Conservation (phyloP, 306 rosid genomes). For the Morella rubra region DNA sequence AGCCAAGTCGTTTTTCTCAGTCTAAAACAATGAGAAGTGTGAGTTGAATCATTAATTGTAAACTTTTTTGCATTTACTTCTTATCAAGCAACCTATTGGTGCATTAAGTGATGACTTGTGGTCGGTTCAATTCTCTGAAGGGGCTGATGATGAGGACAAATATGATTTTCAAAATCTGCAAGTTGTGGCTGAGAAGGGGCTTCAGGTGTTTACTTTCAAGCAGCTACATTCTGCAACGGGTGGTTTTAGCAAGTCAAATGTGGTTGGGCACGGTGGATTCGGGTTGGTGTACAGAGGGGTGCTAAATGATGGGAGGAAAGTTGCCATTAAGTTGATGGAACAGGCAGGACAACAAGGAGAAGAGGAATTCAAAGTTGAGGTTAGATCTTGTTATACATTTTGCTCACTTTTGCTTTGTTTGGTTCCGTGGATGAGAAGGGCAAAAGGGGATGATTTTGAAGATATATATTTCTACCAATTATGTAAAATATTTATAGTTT, state of each 20-base stretch:
- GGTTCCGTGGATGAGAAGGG: constrained; percentile 8
- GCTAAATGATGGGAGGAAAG: constrained; percentile 77
- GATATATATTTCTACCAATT: neutral
- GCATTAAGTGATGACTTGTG: constrained; percentile 29
- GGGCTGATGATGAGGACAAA: constrained; percentile 40
- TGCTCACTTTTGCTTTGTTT: constrained; percentile 13
- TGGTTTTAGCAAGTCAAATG: constrained; percentile 87
- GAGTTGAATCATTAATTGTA: constrained; percentile 10
- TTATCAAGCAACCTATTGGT: constrained; percentile 25
- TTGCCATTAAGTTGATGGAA: constrained; percentile 86
- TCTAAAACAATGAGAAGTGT: neutral
- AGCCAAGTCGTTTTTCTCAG: neutral
- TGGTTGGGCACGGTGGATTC: constrained; percentile 86
- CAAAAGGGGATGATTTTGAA: neutral
- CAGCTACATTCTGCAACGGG: constrained; percentile 89
- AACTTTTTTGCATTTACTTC: neutral
- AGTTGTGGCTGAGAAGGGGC: constrained; percentile 66
- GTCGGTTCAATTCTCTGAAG: constrained; percentile 43
- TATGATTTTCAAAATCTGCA: constrained; percentile 53
- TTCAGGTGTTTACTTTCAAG: constrained; percentile 79
- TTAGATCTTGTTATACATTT: constrained; percentile 31
- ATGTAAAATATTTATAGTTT: neutral
- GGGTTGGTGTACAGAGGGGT: constrained; percentile 89
- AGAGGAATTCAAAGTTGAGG: constrained; percentile 92
- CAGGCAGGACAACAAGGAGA: constrained; percentile 91